Conservation (phyloP, 306 rosid genomes). For the Malus fusca region DNA sequence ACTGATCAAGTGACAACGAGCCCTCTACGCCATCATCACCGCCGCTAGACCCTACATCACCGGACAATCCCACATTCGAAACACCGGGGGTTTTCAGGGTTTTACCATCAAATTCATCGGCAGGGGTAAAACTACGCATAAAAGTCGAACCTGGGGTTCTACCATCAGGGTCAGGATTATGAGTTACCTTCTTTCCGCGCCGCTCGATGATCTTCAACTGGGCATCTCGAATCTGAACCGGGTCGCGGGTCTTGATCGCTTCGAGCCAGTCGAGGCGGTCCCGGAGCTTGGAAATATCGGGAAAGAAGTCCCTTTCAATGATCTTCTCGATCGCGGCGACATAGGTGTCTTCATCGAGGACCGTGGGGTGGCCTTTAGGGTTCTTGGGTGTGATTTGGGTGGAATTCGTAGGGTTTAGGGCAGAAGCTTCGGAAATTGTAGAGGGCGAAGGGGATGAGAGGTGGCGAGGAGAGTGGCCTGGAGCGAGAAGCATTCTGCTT, state of each 20-base stretch:
- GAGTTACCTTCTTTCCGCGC: constrained; percentile 49
- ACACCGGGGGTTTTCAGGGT: constrained; percentile 54
- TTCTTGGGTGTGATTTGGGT: constrained; percentile 21
- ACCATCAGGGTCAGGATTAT: constrained; percentile 31
- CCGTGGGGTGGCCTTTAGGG: constrained; percentile 25
- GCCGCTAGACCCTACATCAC: constrained; percentile 17
- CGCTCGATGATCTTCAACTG: constrained; percentile 91
- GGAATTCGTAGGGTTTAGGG: constrained; percentile 27
- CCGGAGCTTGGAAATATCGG: constrained; percentile 89
- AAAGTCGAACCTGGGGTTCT: constrained; percentile 87
- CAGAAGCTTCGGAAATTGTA: constrained; percentile 16
- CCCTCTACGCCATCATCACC: constrained; percentile 31
- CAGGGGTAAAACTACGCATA: constrained; percentile 59
- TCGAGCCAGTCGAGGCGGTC: constrained; percentile 96
- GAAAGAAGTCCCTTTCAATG: constrained; percentile 94
- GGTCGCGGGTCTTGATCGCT: constrained; percentile 73
- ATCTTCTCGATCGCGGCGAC: constrained; percentile 86
- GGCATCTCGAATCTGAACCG: constrained; percentile 79
- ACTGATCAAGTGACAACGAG: constrained; percentile 63
- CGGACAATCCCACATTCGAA: constrained; percentile 7
- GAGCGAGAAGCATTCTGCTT: constrained; percentile 70
- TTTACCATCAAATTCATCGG: constrained; percentile 62
- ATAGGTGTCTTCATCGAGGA: constrained; percentile 83
- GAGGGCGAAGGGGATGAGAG: constrained; percentile 74
- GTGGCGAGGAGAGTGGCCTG: constrained; percentile 89